Evolutionary conservation across 768 basidiomycete species (phyloP).

Genomic region (Leucosporidium yakuticum): DNA sequence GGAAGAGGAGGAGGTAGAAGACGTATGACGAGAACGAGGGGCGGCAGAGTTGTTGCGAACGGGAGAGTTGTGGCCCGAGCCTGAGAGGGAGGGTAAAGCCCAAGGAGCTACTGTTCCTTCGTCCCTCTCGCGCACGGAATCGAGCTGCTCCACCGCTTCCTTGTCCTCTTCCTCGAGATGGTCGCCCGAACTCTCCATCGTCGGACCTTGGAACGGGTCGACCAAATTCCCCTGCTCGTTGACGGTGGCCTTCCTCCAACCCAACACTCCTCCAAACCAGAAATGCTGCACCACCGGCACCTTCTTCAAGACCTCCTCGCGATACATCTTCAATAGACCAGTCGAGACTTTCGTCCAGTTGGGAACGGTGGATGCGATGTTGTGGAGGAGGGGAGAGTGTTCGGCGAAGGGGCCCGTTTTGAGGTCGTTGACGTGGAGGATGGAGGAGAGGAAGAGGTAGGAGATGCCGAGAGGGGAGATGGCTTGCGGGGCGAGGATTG

Average conservation of each 20-base stretch:
- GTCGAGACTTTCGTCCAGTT: constrained; percentile 19
- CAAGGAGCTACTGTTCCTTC: constrained; percentile 28
- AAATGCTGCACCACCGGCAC: constrained; percentile 95
- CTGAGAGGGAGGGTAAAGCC: constrained; percentile 10
- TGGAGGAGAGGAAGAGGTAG: constrained; percentile 75
- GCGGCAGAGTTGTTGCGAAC: not conserved
- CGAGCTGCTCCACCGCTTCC: not conserved
- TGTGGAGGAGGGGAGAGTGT: constrained; percentile 65
- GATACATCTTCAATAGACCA: constrained; percentile 89
- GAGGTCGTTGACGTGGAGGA: constrained; percentile 71
- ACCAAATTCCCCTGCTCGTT: not conserved
- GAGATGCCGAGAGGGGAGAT: constrained; percentile 51
- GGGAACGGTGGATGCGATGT: constrained; percentile 61
- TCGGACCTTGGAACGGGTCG: not conserved
- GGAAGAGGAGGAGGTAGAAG: not conserved
- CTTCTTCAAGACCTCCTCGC: constrained; percentile 88
- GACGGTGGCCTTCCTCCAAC: constrained; percentile 22
- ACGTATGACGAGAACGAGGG: not conserved
- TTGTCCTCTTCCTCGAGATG: not conserved
- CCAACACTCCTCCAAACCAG: constrained; percentile 69
- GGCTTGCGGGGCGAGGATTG: constrained; percentile 50
- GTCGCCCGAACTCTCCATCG: constrained; percentile 1
- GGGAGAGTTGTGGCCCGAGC: constrained; percentile 5
- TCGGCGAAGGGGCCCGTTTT: constrained; percentile 32
- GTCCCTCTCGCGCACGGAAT: constrained; percentile 3